Conservation (phyloP, 1,284 basidiomycete species). For the Cystobasidiaceae sp. region DNA sequence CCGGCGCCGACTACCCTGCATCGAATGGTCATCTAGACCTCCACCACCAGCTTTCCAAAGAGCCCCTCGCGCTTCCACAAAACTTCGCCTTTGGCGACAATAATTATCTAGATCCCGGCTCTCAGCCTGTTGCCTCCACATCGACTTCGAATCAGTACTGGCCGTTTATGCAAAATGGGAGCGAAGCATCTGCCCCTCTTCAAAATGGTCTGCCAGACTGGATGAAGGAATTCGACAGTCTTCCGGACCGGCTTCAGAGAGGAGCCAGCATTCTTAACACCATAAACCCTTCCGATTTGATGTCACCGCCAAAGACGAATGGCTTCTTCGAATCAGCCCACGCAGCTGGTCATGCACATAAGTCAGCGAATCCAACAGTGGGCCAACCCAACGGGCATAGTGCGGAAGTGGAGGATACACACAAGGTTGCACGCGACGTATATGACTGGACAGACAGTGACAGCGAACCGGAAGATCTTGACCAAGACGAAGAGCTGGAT, state of each 20-base stretch:
- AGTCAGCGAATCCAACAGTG: neutral
- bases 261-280: neutral
- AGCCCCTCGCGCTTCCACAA: too few relatives aligned
- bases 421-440: neutral
- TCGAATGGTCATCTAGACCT: too few relatives aligned
- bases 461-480: neutral
- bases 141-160: too few relatives aligned
- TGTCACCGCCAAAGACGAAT: neutral
- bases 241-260: neutral
- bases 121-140: too few relatives aligned
- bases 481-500: neutral
- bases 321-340: too few relatives aligned
- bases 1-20: too few relatives aligned
- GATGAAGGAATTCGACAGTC: neutral
- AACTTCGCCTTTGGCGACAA: too few relatives aligned
- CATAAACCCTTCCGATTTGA: neutral
- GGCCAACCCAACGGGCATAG: neutral
- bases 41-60: too few relatives aligned
- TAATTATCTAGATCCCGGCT: too few relatives aligned
- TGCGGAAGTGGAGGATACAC: neutral
- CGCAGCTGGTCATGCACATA: neutral
- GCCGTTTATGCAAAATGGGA: too few relatives aligned
- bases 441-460: conserved; percentile 5
- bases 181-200: too few relatives aligned
- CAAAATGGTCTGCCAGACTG: too few relatives aligned